A percentile compares a stretch with the other conserved stretches of the same genome.
Conservation (phyloP, 805 yeast genomes). For the Saccharomycopsis capsularis region DNA sequence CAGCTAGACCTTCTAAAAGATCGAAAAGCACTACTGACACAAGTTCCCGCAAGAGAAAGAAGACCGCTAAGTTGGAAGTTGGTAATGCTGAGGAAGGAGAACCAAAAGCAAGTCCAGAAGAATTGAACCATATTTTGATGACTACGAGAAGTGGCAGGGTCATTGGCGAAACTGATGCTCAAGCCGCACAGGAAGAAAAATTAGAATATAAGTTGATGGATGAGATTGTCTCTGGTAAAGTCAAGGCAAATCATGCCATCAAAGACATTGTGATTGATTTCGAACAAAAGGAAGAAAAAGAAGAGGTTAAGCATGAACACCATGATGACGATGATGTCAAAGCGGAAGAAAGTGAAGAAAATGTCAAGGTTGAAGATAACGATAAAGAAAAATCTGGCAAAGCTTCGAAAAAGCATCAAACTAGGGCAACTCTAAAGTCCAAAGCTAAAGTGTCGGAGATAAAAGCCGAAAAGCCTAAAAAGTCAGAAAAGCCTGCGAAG, state of each 20-base stretch:
- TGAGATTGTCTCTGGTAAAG: constrained; percentile 20
- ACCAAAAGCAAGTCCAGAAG: too few relatives aligned
- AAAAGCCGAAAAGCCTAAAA: not conserved
- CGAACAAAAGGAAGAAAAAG: not conserved
- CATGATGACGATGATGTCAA: not conserved
- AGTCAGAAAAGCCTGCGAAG: not conserved
- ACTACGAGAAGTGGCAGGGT: constrained; percentile 15
- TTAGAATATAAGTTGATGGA: constrained; percentile 26
- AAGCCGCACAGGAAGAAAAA: constrained; percentile 17
- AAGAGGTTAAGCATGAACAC: not conserved
- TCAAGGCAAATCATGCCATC: constrained; percentile 6
- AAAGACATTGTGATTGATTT: constrained; percentile 7
- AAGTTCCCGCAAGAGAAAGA: too few relatives aligned
- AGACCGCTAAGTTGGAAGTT: too few relatives aligned
- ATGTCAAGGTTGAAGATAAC: too few relatives aligned
- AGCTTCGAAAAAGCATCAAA: too few relatives aligned
- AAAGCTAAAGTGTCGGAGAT: not conserved
- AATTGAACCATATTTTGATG: constrained; percentile 17
- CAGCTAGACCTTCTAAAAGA: too few relatives aligned
- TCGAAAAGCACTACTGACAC: too few relatives aligned
- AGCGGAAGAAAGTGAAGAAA: constrained; percentile 3
- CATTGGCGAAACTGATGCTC: constrained; percentile 17
- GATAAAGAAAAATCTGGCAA: too few relatives aligned
- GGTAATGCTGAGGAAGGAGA: too few relatives aligned
- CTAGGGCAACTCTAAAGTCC: too few relatives aligned